phyloP scores from a whole-genome alignment of 2,329 filamentous ascomycete genomes.

The Geosmithia morbida region DNA sequence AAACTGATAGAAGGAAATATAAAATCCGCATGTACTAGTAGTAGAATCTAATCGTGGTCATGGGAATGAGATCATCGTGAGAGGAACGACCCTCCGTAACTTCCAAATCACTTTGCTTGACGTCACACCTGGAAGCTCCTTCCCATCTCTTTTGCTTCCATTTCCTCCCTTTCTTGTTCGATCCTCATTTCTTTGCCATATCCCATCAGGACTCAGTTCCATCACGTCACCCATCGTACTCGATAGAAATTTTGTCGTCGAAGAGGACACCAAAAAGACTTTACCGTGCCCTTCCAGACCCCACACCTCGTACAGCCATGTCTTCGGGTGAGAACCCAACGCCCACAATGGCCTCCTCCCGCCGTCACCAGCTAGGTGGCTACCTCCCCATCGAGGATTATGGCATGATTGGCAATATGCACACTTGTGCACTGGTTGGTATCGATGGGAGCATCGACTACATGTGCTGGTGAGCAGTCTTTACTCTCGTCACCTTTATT shows the following conservation, averaged over 20 bases:
- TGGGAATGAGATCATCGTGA: not conserved
- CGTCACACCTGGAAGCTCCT: not conserved
- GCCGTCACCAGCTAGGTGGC: conserved; percentile 23
- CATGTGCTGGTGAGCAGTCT: conserved; percentile 52
- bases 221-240: not conserved
- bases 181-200: not conserved
- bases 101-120: not conserved
- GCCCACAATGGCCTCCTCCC: conserved; percentile 9
- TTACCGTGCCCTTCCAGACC: too few relatives aligned
- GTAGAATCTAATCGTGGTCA: too few relatives aligned
- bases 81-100: not conserved
- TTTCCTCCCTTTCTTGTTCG: not conserved
- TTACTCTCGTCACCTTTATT: too few relatives aligned
- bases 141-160: not conserved
- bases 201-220: not conserved
- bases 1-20: too few relatives aligned
- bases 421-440: conserved; percentile 60
- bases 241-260: not conserved
- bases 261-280: not conserved
- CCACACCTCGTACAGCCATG: not conserved
- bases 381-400: conserved; percentile 60
- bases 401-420: conserved; percentile 70
- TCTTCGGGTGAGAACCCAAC: not conserved
- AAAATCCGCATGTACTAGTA: too few relatives aligned
- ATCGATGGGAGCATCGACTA: conserved; percentile 63